These are phyloP conservation scores for Polyporus tsugae DNA, from an alignment of 1,284 basidiomycete genomes.

Conservation along the genomic window DNA sequence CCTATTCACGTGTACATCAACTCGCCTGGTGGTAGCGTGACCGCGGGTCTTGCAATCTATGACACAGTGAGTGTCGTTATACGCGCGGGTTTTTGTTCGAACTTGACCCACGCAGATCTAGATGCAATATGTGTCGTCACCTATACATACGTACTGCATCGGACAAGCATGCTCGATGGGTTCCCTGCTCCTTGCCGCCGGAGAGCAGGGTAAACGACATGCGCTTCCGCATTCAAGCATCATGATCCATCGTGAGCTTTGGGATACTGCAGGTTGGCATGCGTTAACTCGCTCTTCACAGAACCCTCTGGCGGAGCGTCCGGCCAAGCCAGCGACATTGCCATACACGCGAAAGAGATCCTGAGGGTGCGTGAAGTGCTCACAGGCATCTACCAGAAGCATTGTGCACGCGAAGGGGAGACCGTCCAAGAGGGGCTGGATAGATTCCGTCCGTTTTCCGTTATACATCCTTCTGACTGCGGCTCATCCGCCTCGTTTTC, in stretches of 20 bases:
- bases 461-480: background rate
- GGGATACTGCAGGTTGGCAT: conserved; percentile 25
- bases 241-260: conserved; percentile 92
- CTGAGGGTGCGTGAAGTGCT: conserved; percentile 83
- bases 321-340: conserved; percentile 93
- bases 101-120: conserved; percentile 44
- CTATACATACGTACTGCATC: conserved; percentile 94
- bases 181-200: conserved; percentile 86
- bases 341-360: conserved; percentile 94
- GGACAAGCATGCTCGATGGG: conserved; percentile 96
- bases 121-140: conserved; percentile 93
- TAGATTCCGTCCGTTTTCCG: conserved; percentile 74
- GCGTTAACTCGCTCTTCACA: conserved; percentile 43
- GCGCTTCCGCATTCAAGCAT: conserved; percentile 92
- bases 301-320: conserved; percentile 95
- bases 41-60: conserved; percentile 93
- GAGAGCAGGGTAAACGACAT: conserved; percentile 88
- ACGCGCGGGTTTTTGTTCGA: background rate
- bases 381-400: conserved; percentile 86
- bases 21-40: conserved; percentile 93
- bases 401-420: conserved; percentile 77
- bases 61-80: conserved; percentile 73
- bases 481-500: conserved; percentile 12
- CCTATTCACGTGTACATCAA: conserved; percentile 96
- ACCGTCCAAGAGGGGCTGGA: conserved; percentile 65